Percentiles rank a stretch among this genome's conserved stretches.
These are phyloP conservation scores for Colletotrichum cuscutae DNA, from an alignment of 2,329 filamentous ascomycete genomes.

Conservation along the genomic window DNA sequence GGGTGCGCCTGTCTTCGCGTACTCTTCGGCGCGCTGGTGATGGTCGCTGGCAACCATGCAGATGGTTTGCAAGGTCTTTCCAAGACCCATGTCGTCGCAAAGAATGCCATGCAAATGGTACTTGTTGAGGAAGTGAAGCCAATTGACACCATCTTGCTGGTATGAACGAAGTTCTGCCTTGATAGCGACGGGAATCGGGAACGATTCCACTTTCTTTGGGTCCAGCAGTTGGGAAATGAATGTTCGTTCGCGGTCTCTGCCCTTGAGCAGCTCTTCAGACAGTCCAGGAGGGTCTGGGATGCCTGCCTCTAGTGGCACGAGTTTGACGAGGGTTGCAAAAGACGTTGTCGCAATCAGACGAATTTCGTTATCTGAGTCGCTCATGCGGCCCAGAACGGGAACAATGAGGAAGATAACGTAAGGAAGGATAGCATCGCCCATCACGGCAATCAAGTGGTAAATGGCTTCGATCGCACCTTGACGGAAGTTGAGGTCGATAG, in stretches of 20 bases:
- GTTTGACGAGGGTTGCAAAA: conserved; percentile 95
- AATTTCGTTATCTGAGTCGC: conserved; percentile 96
- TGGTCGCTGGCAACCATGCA: conserved; percentile 99
- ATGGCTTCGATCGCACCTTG: conserved; percentile 96
- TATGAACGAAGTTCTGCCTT: conserved; percentile 97
- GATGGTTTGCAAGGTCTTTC: conserved; percentile 95
- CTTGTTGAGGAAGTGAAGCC: conserved; percentile 97
- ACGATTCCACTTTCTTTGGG: conserved; percentile 94
- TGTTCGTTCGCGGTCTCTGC: conserved; percentile 91
- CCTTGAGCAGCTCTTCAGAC: conserved; percentile 86
- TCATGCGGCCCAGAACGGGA: conserved; percentile 96
- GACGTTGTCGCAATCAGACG: conserved; percentile 94
- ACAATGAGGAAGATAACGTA: conserved; percentile 99
- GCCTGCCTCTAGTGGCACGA: conserved; percentile 95
- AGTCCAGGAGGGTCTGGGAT: conserved; percentile 96
- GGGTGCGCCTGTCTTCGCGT: conserved; percentile 79
- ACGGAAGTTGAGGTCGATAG: conserved; percentile 85
- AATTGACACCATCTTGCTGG: conserved; percentile 98
- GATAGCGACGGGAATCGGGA: conserved; percentile 93
- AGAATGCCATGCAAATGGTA: conserved; percentile 98
- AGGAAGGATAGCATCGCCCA: conserved; percentile 95
- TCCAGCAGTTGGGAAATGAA: conserved; percentile 98
- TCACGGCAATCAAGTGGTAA: conserved; percentile 97
- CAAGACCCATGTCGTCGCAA: conserved; percentile 98
- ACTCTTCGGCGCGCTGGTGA: conserved; percentile 91